These are phyloP conservation scores for Brassica juncea DNA, from an alignment of 345 rosid species.

Conservation along the genomic window DNA sequence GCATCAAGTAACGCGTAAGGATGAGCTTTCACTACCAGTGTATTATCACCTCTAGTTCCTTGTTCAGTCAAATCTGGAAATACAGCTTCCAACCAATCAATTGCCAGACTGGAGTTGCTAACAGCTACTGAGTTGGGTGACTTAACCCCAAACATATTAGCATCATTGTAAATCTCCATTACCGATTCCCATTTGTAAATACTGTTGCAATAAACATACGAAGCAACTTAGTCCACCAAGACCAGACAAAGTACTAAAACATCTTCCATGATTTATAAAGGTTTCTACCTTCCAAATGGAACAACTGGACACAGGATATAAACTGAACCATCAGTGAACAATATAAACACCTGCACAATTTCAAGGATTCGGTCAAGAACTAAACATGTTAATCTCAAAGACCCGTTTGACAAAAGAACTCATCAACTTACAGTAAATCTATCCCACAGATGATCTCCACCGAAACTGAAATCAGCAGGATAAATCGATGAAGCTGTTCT, in stretches of 20 bases:
- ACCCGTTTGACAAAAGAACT: constrained; percentile 22
- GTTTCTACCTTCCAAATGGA: constrained; percentile 86
- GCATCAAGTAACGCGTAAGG: constrained; percentile 79
- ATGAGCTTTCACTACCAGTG: constrained; percentile 58
- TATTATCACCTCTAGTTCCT: constrained; percentile 49
- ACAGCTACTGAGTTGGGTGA: constrained; percentile 66
- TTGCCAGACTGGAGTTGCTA: constrained; percentile 73
- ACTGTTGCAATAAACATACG: constrained; percentile 49
- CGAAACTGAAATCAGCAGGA: constrained; percentile 83
- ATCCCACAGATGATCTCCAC: constrained; percentile 97
- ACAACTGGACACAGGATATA: constrained; percentile 87
- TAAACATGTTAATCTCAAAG: constrained; percentile 7
- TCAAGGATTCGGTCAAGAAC: constrained; percentile 13
- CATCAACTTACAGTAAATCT: constrained; percentile 75
- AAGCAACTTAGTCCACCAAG: constrained; percentile 31
- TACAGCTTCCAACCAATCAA: constrained; percentile 90
- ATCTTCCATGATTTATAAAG: constrained; percentile 1
- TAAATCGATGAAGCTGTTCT: constrained; percentile 74
- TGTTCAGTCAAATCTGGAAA: constrained; percentile 78
- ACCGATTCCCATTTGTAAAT: constrained; percentile 76
- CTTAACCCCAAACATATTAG: constrained; percentile 67
- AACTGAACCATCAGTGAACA: constrained; percentile 81
- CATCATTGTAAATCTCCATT: constrained; percentile 85
- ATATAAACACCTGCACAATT: constrained; percentile 74
- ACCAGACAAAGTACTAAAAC: constrained; percentile 22